A percentile compares a stretch with the other conserved stretches of the same genome.
phyloP scores from a whole-genome alignment of 352 stramenopile genomes.

The Globisporangium irregulare region DNA sequence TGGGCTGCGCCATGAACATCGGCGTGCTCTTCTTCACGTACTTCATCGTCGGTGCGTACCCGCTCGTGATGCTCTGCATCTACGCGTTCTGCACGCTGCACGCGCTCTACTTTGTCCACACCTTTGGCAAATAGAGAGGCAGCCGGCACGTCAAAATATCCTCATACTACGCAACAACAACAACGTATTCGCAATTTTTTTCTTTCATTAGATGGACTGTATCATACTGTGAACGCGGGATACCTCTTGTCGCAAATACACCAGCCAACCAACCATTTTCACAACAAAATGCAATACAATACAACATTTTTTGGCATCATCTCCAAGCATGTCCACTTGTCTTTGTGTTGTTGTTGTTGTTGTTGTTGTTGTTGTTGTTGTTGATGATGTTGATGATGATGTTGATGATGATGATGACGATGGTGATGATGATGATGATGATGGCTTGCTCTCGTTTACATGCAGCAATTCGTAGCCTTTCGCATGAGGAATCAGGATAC shows the following conservation, averaged over 20 bases:
- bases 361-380: no score
- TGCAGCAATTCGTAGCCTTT: neutral
- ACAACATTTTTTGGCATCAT: neutral
- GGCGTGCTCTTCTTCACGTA: slow-evolving; percentile 34
- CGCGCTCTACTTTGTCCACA: slow-evolving; percentile 45
- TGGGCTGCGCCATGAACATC: slow-evolving; percentile 33
- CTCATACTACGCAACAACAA: neutral
- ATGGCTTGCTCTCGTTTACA: neutral
- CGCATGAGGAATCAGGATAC: neutral
- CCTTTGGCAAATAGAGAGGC: slow-evolving; percentile 38
- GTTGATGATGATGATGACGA: neutral
- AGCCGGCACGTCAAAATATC: neutral
- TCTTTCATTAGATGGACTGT: slow-evolving; percentile 5
- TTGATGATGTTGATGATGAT: neutral
- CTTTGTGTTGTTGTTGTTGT: neutral
- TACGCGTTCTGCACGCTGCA: slow-evolving; percentile 42
- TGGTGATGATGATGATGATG: neutral
- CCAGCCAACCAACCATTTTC: neutral
- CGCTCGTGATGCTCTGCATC: slow-evolving; percentile 19
- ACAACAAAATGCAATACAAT: neutral
- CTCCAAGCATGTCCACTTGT: neutral
- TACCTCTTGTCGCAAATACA: neutral
- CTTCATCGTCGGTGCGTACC: slow-evolving; percentile 28
- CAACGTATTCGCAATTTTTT: neutral
- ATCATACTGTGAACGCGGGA: slow-evolving; percentile 1